Conservation (phyloP, 2,329 filamentous ascomycete genomes). For the Dendrostoma leiphaemia region DNA sequence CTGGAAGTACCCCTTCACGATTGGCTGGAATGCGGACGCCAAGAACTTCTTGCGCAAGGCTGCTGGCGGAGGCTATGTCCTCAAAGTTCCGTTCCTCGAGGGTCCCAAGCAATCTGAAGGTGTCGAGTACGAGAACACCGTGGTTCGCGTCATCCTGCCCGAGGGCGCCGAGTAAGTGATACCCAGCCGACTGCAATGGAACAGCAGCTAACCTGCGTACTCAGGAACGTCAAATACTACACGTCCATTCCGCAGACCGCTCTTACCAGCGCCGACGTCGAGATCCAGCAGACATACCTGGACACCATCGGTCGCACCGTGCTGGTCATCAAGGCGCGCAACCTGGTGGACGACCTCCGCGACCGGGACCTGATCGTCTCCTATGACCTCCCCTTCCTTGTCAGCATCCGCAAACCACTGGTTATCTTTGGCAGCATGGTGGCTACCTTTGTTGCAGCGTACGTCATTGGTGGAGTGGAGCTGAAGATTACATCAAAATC, state of each 20-base stretch:
- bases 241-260: slow-evolving; percentile 67
- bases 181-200: neutral
- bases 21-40: slow-evolving; percentile 92
- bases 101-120: slow-evolving; percentile 85
- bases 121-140: slow-evolving; percentile 78
- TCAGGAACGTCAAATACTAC: slow-evolving; percentile 74
- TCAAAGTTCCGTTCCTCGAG: slow-evolving; percentile 91
- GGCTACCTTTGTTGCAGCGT: slow-evolving; percentile 71
- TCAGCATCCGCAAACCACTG: slow-evolving; percentile 80
- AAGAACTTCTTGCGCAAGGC: slow-evolving; percentile 71
- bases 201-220: slow-evolving; percentile 37
- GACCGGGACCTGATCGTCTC: slow-evolving; percentile 81
- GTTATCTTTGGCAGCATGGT: slow-evolving; percentile 74
- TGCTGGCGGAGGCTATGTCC: slow-evolving; percentile 68
- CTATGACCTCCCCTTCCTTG: slow-evolving; percentile 77
- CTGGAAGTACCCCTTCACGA: slow-evolving; percentile 97
- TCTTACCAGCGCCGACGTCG: slow-evolving; percentile 57
- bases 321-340: slow-evolving; percentile 75
- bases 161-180: slow-evolving; percentile 78
- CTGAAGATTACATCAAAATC: slow-evolving; percentile 65
- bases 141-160: slow-evolving; percentile 80
- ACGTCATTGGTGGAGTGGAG: slow-evolving; percentile 75
- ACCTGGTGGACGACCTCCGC: slow-evolving; percentile 86
- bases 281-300: slow-evolving; percentile 83
- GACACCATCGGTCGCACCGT: slow-evolving; percentile 88